Evolutionary conservation across 768 basidiomycete species (phyloP), one percentile per base, ranked within the genome.

Genomic region (Baorangia bicolor): DNA sequence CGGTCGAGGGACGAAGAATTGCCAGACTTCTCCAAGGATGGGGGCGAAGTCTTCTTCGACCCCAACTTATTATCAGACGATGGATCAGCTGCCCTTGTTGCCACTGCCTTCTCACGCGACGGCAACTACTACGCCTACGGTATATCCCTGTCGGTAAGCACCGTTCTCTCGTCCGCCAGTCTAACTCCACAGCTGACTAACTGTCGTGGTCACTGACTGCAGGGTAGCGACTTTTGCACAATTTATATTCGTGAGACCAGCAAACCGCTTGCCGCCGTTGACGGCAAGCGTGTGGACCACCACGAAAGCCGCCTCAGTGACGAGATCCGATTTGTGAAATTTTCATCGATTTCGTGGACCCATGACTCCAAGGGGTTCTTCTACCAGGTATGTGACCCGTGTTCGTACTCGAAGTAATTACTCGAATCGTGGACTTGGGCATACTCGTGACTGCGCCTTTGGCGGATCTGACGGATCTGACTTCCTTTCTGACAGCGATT

Each of bases 291-390:
- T 27, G 63, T 67, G n/a, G 74, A 75, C 9, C 76, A 80, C 49
- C 77, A 85, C 60, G 74, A 78, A 20, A 75, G 74, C 34, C 76
- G 84, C 41, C 77, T 91, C 35, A 60, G 75, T 4, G 91, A 93
- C 42, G 85, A 85, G 56, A 71, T 92, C 50, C 80, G 85, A 51
- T 87, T 81, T 65, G 87, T 90, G 58, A 93, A 93, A 68, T 92
- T 90, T 71, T 87, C 86, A 1, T 70, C 75, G 12, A 77, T 92
- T 40, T 75, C 77, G 27, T 93, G 91, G 92, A 85, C 85, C 5
- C 81, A 83, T 52, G 89, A 92, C 70, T 86, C 83, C 51, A 85
- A 84, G 57, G 91, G 92, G 2, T 91, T 93, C 71, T 90, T 93
- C 73, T 94, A 94, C 68, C 90, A 92, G 77, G 77, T 78, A 47